phyloP scores from a whole-genome alignment of 2,329 filamentous ascomycete species.

The Aspergillus versicolor region DNA sequence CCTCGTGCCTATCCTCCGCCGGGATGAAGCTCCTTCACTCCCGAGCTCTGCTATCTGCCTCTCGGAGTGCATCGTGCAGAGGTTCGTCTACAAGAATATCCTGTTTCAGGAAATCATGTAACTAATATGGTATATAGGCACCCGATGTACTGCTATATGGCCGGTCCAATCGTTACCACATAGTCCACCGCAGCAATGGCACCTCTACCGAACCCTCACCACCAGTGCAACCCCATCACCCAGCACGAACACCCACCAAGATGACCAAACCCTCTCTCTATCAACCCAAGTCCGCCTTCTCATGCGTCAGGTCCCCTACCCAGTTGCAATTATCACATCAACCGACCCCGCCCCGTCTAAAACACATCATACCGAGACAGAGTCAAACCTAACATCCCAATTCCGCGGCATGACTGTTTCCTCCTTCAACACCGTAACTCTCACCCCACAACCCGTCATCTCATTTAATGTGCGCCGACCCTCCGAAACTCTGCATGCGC shows the following conservation, averaged over 20 bases:
- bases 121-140: neutral
- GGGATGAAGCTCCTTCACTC: conserved; percentile 33
- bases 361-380: conserved; percentile 9
- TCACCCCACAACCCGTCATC: conserved; percentile 56
- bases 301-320: conserved; percentile 57
- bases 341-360: conserved; percentile 31
- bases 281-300: conserved; percentile 43
- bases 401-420: conserved; percentile 59
- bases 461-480: conserved; percentile 62
- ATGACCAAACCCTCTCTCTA: conserved; percentile 14
- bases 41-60: conserved; percentile 19
- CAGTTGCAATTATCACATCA: conserved; percentile 57
- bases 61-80: conserved; percentile 13
- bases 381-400: neutral
- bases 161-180: neutral
- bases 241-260: conserved; percentile 2
- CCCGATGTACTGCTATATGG: neutral
- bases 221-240: conserved; percentile 9
- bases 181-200: neutral
- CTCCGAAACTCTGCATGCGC: conserved; percentile 56
- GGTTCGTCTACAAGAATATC: neutral
- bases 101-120: neutral
- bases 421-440: conserved; percentile 59
- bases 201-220: conserved; percentile 7
- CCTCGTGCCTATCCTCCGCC: conserved; percentile 12